Evolutionary conservation across 2,329 filamentous ascomycete species (phyloP).

Genomic region (Fusarium heterosporum): DNA sequence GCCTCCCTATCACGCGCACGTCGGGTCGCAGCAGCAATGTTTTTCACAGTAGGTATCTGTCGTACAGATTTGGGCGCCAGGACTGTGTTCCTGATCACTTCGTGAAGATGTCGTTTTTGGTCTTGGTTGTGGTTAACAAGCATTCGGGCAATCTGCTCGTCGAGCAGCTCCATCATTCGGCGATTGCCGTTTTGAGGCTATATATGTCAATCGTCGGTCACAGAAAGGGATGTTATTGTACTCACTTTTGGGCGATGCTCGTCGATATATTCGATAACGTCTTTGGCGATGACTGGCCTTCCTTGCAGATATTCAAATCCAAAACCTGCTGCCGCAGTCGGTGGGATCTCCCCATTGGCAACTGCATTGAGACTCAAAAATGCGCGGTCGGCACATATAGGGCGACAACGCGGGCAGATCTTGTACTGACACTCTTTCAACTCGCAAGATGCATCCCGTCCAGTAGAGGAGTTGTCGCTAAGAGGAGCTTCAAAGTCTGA

Average conservation of each 20-base stretch:
- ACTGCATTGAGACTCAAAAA: constrained; percentile 64
- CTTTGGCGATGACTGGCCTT: constrained; percentile 58
- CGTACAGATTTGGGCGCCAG: background rate
- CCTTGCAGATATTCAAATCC: constrained; percentile 60
- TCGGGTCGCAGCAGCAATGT: constrained; percentile 3
- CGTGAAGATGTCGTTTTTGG: background rate
- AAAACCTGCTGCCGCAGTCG: constrained; percentile 63
- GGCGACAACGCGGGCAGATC: constrained; percentile 63
- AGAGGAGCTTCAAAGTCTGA: constrained; percentile 29
- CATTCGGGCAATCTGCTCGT: constrained; percentile 45
- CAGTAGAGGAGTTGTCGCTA: constrained; percentile 40
- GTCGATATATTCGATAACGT: constrained; percentile 56
- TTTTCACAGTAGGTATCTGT: constrained; percentile 18
- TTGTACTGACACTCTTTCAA: constrained; percentile 62
- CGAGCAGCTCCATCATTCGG: constrained; percentile 46
- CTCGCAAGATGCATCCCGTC: constrained; percentile 54
- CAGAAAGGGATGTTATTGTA: background rate
- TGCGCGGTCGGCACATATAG: constrained; percentile 56
- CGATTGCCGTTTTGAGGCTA: constrained; percentile 13
- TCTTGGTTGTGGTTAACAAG: constrained; percentile 5
- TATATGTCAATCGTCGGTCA: background rate
- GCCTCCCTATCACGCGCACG: background rate
- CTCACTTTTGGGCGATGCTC: constrained; percentile 54
- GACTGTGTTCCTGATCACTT: background rate
- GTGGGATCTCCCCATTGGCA: constrained; percentile 61